Evolutionary conservation across 2,329 filamentous ascomycete species (phyloP).

Genomic region (Colletotrichum navitas): DNA sequence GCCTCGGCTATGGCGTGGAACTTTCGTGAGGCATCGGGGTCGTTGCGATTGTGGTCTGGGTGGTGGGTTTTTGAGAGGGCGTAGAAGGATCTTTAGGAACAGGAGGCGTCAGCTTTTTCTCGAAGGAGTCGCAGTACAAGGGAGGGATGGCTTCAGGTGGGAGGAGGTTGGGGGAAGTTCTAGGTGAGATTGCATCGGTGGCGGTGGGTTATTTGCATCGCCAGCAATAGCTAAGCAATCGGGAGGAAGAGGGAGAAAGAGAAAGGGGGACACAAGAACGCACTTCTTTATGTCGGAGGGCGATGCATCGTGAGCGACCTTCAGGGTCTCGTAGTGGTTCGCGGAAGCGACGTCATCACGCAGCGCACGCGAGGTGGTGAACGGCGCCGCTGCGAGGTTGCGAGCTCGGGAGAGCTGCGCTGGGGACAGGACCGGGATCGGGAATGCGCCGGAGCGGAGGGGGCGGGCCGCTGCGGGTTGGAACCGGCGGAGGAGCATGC

Average conservation of each 20-base stretch:
- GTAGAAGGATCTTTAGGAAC: slow-evolving; percentile 78
- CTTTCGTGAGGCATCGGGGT: slow-evolving; percentile 77
- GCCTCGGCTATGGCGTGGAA: slow-evolving; percentile 90
- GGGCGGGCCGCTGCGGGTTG: slow-evolving; percentile 48
- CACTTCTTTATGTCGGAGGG: slow-evolving; percentile 87
- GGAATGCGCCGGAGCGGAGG: slow-evolving; percentile 39
- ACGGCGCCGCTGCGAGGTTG: slow-evolving; percentile 31
- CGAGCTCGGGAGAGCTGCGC: slow-evolving; percentile 13
- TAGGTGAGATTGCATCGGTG: background rate
- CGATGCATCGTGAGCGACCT: slow-evolving; percentile 77
- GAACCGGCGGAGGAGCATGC: slow-evolving; percentile 68
- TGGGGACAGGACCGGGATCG: background rate
- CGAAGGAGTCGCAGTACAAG: background rate
- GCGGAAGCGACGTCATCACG: slow-evolving; percentile 51
- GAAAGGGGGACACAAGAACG: slow-evolving; percentile 7
- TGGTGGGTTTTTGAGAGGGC: slow-evolving; percentile 91
- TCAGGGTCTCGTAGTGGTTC: slow-evolving; percentile 87
- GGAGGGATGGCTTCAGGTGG: background rate
- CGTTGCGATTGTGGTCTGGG: slow-evolving; percentile 86
- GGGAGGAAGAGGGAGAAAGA: slow-evolving; percentile 6
- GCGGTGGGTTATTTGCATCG: slow-evolving; percentile 14
- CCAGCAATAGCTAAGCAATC: background rate
- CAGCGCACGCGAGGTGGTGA: slow-evolving; percentile 49
- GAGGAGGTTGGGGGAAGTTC: background rate
- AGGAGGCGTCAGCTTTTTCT: background rate